These are phyloP conservation scores for Thozetella sp. DNA, from an alignment of 495 filamentous ascomycete species.

Conservation along the genomic window DNA sequence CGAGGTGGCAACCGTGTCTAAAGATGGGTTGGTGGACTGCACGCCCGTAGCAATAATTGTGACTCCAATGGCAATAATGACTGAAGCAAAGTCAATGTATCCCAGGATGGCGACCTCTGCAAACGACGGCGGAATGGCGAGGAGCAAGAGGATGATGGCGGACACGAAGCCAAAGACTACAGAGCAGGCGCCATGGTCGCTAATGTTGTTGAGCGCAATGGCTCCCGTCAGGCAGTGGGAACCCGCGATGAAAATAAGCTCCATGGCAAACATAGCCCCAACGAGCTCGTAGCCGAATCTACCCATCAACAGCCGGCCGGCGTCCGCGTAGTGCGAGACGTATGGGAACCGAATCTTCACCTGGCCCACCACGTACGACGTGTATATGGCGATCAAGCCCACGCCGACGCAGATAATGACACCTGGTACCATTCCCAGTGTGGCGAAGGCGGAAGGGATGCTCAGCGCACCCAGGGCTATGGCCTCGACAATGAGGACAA, in stretches of 20 bases:
- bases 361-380: constrained; percentile 76
- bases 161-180: constrained; percentile 69
- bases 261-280: constrained; percentile 62
- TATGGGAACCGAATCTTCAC: constrained; percentile 73
- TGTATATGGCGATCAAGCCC: constrained; percentile 75
- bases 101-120: constrained; percentile 59
- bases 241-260: constrained; percentile 77
- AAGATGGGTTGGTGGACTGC: constrained; percentile 32
- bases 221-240: constrained; percentile 75
- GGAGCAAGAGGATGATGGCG: constrained; percentile 59
- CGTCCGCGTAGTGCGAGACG: constrained; percentile 75
- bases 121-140: constrained; percentile 61
- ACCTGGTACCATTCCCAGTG: constrained; percentile 61
- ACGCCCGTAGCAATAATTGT: constrained; percentile 69
- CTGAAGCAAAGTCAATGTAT: constrained; percentile 64
- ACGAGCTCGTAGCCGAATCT: constrained; percentile 64
- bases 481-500: constrained; percentile 71
- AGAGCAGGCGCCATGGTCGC: constrained; percentile 65
- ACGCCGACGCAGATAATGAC: constrained; percentile 61
- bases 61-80: constrained; percentile 65
- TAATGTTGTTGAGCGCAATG: constrained; percentile 70
- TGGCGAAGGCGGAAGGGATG: constrained; percentile 65
- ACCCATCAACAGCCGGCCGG: constrained; percentile 66
- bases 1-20: constrained; percentile 24
- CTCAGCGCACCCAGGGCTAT: constrained; percentile 72